phyloP scores from a whole-genome alignment of 2,329 filamentous ascomycete genomes.

The Aspergillus puulaauensis region DNA sequence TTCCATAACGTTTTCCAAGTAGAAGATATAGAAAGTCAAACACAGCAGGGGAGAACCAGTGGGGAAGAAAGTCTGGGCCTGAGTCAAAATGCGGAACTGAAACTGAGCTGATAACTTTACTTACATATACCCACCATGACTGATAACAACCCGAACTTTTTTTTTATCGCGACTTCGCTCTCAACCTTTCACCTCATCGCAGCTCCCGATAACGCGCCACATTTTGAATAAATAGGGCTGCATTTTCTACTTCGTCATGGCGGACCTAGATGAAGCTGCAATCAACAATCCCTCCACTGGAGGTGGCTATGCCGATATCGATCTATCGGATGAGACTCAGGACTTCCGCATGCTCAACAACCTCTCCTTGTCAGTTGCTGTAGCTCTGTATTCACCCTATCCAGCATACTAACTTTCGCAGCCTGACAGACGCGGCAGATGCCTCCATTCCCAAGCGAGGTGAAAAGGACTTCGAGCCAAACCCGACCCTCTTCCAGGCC shows the following conservation, averaged over 20 bases:
- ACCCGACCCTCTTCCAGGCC: conserved; percentile 80
- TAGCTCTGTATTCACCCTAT: neutral
- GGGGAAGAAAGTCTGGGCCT: neutral
- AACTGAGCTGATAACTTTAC: neutral
- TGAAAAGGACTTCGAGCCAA: conserved; percentile 95
- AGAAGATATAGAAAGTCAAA: neutral
- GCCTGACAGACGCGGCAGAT: conserved; percentile 34
- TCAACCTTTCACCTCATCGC: neutral
- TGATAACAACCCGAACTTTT: conserved; percentile 3
- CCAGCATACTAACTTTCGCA: conserved; percentile 15
- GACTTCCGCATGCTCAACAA: conserved; percentile 76
- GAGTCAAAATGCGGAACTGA: neutral
- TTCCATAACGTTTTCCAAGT: neutral
- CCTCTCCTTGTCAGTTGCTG: conserved; percentile 48
- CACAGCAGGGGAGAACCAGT: neutral
- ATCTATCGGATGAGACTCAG: conserved; percentile 75
- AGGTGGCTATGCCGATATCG: conserved; percentile 52
- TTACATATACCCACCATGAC: neutral
- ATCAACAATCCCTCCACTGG: conserved; percentile 32
- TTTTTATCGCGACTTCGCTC: neutral
- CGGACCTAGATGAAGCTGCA: conserved; percentile 45
- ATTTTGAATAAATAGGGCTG: neutral
- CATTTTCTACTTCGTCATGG: conserved; percentile 30
- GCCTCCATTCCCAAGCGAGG: conserved; percentile 75
- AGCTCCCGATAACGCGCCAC: too few relatives aligned